Evolutionary conservation across 2,329 filamentous ascomycete genomes (phyloP).

Genomic region (Phyllosticta citrichinensis): DNA sequence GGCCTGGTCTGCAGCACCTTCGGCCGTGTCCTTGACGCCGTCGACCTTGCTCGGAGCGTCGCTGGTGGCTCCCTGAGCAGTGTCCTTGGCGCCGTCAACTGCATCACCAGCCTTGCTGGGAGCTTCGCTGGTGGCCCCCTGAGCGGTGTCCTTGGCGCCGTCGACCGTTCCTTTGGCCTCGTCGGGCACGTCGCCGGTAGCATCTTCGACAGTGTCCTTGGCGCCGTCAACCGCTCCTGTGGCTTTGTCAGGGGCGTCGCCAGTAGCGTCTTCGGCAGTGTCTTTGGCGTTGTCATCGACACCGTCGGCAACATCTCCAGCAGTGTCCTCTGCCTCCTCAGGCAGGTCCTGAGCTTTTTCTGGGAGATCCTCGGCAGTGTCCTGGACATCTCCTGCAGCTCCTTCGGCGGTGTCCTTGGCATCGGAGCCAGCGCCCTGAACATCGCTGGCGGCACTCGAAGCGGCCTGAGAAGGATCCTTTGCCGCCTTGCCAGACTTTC

Average conservation of each 20-base stretch:
- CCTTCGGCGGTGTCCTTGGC: slow-evolving; percentile 20
- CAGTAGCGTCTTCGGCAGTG: slow-evolving; percentile 15
- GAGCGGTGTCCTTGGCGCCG: slow-evolving; percentile 14
- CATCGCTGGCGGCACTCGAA: slow-evolving; percentile 24
- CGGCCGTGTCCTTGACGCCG: slow-evolving; percentile 14
- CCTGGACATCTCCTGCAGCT: slow-evolving; percentile 25
- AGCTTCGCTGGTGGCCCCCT: slow-evolving; percentile 13
- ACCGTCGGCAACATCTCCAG: slow-evolving; percentile 14
- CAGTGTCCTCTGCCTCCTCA: slow-evolving; percentile 24
- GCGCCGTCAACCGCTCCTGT: slow-evolving; percentile 12
- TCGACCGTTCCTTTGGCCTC: slow-evolving; percentile 9
- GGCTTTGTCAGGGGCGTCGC: slow-evolving; percentile 10
- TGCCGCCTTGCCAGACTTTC: slow-evolving; percentile 23
- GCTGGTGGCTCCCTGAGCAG: slow-evolving; percentile 13
- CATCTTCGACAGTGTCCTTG: slow-evolving; percentile 15
- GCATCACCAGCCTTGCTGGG: slow-evolving; percentile 5
- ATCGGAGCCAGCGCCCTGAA: slow-evolving; percentile 17
- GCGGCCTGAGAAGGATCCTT: slow-evolving; percentile 29
- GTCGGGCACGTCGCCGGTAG: slow-evolving; percentile 17
- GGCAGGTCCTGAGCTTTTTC: slow-evolving; percentile 19
- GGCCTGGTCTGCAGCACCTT: slow-evolving; percentile 13
- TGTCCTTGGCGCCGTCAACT: slow-evolving; percentile 15
- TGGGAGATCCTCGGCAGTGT: slow-evolving; percentile 22
- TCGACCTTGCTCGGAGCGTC: slow-evolving; percentile 8
- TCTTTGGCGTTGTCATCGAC: slow-evolving; percentile 16